Conservation (phyloP, 257 asterid genomes). For the Nicotiana attenuata region DNA sequence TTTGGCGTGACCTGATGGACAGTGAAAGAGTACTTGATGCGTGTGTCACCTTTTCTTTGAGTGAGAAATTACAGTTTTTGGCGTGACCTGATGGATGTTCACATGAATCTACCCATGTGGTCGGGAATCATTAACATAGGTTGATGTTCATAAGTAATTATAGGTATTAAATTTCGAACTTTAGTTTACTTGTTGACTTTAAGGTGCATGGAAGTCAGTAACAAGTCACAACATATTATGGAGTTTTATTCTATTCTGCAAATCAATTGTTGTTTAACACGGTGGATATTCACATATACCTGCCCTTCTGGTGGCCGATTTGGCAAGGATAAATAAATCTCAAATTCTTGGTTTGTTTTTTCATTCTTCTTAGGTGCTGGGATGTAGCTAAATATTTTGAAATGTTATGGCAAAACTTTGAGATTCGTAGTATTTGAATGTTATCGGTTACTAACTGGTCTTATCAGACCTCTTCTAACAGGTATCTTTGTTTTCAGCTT, state of each 20-base stretch:
- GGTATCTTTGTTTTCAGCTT: neutral
- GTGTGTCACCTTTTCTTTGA: neutral
- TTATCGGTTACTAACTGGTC: neutral
- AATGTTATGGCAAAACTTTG: neutral
- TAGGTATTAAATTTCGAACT: neutral
- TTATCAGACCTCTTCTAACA: neutral
- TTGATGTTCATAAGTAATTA: neutral
- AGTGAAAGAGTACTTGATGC: neutral
- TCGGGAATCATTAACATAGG: neutral
- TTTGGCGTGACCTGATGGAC: too few species aligned
- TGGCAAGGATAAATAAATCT: neutral
- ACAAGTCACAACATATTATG: neutral
- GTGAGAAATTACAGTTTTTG: neutral
- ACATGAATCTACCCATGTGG: neutral
- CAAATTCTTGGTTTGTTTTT: neutral
- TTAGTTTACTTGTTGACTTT: neutral
- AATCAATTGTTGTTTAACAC: neutral
- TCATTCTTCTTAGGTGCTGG: neutral
- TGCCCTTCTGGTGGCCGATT: neutral
- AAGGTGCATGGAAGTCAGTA: neutral
- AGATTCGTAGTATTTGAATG: neutral
- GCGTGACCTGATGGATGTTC: neutral
- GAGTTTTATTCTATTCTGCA: neutral
- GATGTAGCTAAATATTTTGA: neutral
- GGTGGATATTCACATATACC: neutral